phyloP scores from a whole-genome alignment of 2,329 filamentous ascomycete genomes.

The Knoxdaviesia proteae region DNA sequence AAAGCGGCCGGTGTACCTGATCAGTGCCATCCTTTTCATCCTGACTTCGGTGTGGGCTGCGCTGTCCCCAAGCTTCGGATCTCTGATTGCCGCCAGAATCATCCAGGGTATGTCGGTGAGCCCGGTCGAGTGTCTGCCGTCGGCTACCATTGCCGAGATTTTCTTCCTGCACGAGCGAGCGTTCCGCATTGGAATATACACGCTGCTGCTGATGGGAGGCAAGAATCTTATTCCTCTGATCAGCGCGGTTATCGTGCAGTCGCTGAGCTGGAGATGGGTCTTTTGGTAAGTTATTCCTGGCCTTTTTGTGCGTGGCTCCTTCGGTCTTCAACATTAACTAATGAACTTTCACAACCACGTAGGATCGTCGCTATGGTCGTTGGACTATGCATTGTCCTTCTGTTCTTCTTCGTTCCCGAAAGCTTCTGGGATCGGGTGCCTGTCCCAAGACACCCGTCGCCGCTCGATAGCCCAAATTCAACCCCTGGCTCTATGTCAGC shows the following conservation, averaged over 20 bases:
- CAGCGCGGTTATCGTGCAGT: conserved; percentile 65
- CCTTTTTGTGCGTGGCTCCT: conserved; percentile 6
- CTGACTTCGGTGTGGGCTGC: conserved; percentile 68
- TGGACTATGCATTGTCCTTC: conserved; percentile 43
- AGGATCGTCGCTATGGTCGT: conserved; percentile 71
- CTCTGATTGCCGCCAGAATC: conserved; percentile 61
- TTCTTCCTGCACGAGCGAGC: conserved; percentile 90
- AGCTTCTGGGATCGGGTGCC: conserved; percentile 89
- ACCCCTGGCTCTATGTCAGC: too few species aligned
- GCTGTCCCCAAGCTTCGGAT: conserved; percentile 58
- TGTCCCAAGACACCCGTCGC: conserved; percentile 10
- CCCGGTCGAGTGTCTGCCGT: conserved; percentile 79
- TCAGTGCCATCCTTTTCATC: conserved; percentile 57
- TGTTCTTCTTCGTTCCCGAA: conserved; percentile 86
- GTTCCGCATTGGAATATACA: conserved; percentile 85
- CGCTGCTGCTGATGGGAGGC: conserved; percentile 65
- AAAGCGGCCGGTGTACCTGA: conserved; percentile 77
- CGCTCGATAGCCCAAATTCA: too few species aligned
- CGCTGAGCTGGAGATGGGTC: conserved; percentile 70
- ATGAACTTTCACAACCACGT: background rate
- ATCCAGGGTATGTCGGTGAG: conserved; percentile 78
- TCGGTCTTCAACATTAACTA: conserved; percentile 4
- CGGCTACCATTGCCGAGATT: conserved; percentile 86
- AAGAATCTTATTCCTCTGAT: conserved; percentile 82
- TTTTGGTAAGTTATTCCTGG: conserved; percentile 41